Base-by-base conservation (phyloP, 257 asterid species). In the Euphrasia confusa region DNA sequence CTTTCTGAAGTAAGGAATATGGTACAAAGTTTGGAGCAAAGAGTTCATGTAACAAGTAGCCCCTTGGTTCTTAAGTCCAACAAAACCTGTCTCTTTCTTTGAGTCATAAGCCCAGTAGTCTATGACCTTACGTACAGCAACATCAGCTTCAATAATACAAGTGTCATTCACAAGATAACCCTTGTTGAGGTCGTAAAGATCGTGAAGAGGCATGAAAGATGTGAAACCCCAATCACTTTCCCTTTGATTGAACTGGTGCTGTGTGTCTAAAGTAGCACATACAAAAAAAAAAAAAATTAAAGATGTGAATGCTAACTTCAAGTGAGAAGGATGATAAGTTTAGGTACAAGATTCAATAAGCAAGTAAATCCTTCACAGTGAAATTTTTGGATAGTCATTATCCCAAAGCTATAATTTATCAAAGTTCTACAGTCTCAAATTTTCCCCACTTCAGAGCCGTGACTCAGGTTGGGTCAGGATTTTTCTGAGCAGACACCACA, bases 31-130 rank as follows among this genome's bases (percentile, higher is more conserved):
- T 71, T 88, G 96, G 47, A 88, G 85, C 61, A 88, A 83, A 26
- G 96, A 88, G 74, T 88, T 88, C 93, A 89, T 86, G 78, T 89
- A 89, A 75, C 96, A 89, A 55, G 96, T 89, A 57, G 96, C 96
- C 54, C 96, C 96, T 75, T 89, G 96, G 76, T 89, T 89, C 84
- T 89, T 89, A 68, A 89, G 93, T 58, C 96, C 96, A 74, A 89
- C 96, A 60, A 69, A 79, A 62, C 89, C 89, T 32, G 86, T 83
- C 74, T 84, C 91, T 72, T 84, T 81, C 80, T 84, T 84, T 64
- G 91, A 84, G 75, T 84, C 91, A 60, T 84, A 81, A 33, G 85
- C 45, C 87, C 87, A 79, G 79, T 81, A 81, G 73, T 81, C 88
- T 61, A 75, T 62, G 64, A 77, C 84, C 75, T 75, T 81, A 53